Base-by-base conservation (phyloP, 768 basidiomycete species). In the Tulasnella sp. region DNA sequence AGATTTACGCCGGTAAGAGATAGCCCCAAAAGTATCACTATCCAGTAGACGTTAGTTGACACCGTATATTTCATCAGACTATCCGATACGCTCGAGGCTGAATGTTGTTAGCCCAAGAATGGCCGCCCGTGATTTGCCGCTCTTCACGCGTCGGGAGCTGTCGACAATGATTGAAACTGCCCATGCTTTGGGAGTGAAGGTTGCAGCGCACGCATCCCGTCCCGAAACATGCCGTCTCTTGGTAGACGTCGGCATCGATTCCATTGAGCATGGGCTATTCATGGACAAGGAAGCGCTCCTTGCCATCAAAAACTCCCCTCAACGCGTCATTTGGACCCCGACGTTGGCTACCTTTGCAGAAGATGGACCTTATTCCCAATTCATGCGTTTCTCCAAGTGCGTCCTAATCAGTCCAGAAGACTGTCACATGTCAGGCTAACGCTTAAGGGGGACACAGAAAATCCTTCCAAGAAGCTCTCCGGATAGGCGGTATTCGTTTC, bases 211-310 rank as follows among this genome's bases (percentile, higher is more conserved):
- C 77, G 82, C 86, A 16, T 80, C 80, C 0, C 73, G 79, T 12
- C 78, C 83, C 37, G 71, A 75, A 9, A 80, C 79, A 37, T 80
- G 85, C 5, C 77, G 81, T 19, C 76, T 77, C 5, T 77, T 84
- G 9, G 74, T 72, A 26, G 22, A 22, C 26, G 72, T 77, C 35
- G 76, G 77, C 39, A 80, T 86, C 67, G 84, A 89, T 76, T 84
- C 83, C 32, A 81, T 90, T 73, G 88, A 90, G 76, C 89, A 89
- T 76, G 88, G 85, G 1, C 78, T 75, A 62, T 75, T 78, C 68
- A 77, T 80, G 47, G 44, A 47, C 11, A 71, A 69, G 34, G 74
- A 72, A 35, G 69, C 70, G 22, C 40, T 75, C 19, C 29, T 52
- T 17, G 44, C 41, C 16, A 74, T 75, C 66, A 68, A 67, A 26